Percentiles rank a stretch among this genome's conserved stretches.
phyloP scores from a whole-genome alignment of 306 rosid genomes.

The Trichosanthes truncata region DNA sequence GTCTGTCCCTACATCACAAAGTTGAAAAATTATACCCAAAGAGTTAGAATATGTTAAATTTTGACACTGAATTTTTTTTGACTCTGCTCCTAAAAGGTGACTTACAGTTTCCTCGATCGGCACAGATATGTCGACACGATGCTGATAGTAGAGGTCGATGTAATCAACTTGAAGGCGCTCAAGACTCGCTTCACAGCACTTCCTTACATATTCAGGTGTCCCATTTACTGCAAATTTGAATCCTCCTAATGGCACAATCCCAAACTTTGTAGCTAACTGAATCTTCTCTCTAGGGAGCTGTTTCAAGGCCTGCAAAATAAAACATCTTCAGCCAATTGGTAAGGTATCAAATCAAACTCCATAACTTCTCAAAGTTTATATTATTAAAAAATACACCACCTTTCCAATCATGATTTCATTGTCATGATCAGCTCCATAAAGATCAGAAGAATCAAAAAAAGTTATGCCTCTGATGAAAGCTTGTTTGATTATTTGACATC shows the following conservation, averaged over 20 bases:
- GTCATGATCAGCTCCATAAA: slow-evolving; percentile 39
- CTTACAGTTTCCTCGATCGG: slow-evolving; percentile 84
- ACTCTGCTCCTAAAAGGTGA: too few relatives aligned
- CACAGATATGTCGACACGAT: slow-evolving; percentile 55
- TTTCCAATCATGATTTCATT: slow-evolving; percentile 72
- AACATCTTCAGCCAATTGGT: neutral
- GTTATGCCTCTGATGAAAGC: slow-evolving; percentile 56
- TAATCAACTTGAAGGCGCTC: slow-evolving; percentile 57
- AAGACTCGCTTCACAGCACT: slow-evolving; percentile 63
- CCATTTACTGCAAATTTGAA: slow-evolving; percentile 33
- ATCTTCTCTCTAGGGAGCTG: slow-evolving; percentile 56
- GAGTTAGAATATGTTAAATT: too few relatives aligned
- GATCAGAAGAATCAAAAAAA: slow-evolving; percentile 64
- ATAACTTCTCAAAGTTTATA: neutral
- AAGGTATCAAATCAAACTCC: neutral
- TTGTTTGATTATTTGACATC: slow-evolving; percentile 46
- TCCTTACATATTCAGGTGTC: slow-evolving; percentile 63
- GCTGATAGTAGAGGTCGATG: slow-evolving; percentile 81
- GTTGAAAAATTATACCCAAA: too few relatives aligned
- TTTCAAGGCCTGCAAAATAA: slow-evolving; percentile 42
- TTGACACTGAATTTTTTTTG: too few relatives aligned
- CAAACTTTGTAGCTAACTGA: slow-evolving; percentile 69
- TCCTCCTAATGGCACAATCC: slow-evolving; percentile 20
- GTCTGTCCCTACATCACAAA: too few relatives aligned
- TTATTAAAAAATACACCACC: slow-evolving; percentile 22